Conservation (phyloP, 352 stramenopile species). For the Thalassiosira livingstoniorum region DNA sequence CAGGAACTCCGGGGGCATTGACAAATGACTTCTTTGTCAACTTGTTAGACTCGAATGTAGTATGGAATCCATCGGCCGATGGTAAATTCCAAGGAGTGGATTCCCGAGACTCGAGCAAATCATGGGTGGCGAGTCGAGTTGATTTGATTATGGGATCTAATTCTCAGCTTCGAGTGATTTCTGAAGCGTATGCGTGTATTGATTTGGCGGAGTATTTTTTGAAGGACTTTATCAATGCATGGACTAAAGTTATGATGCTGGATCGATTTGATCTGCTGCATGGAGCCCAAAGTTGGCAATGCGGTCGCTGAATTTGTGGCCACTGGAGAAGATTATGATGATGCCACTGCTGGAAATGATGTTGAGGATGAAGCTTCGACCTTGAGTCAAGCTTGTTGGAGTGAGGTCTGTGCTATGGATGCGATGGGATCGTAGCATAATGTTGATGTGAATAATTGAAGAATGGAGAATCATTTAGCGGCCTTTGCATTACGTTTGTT, state of each 20-base stretch:
- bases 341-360: no score
- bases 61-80: constrained; percentile 56
- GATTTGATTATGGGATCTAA: constrained; percentile 82
- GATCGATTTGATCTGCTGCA: constrained; percentile 77
- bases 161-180: constrained; percentile 73
- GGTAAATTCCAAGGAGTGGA: constrained; percentile 67
- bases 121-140: constrained; percentile 67
- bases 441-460: no score
- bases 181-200: constrained; percentile 73
- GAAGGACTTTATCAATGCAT: constrained; percentile 75
- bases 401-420: no score
- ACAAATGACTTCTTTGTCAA: constrained; percentile 83
- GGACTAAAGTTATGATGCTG: constrained; percentile 80
- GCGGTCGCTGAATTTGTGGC: no score
- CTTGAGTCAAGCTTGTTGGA: no score
- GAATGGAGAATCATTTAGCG: no score
- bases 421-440: no score
- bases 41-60: constrained; percentile 70
- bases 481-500: no score
- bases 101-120: constrained; percentile 24
- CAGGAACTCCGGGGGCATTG: constrained; percentile 59
- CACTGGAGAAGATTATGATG: no score
- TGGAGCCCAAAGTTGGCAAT: no score
- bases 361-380: no score
- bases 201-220: constrained; percentile 71